These are phyloP conservation scores for Fomitopsis betulina DNA, from an alignment of 1,284 basidiomycete species.

Conservation along the genomic window DNA sequence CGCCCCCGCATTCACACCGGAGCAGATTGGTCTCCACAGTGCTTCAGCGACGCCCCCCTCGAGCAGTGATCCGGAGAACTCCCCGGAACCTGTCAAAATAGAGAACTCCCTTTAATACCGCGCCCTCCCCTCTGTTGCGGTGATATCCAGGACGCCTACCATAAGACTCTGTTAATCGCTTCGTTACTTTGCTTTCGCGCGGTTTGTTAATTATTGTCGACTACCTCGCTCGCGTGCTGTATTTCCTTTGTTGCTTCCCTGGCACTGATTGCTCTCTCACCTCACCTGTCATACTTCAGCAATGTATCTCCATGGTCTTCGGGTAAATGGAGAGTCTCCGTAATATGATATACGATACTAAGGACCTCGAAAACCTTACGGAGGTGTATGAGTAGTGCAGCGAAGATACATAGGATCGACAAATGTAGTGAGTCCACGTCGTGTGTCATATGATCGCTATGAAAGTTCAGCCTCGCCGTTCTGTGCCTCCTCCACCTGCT, in stretches of 20 bases:
- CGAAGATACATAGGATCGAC: conserved; percentile 12
- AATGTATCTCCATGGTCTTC: conserved; percentile 17
- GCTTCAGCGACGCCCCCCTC: conserved; percentile 41
- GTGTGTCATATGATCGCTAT: conserved; percentile 13
- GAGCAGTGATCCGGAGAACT: conserved; percentile 50
- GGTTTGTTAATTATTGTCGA: conserved; percentile 25
- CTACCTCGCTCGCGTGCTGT: conserved; percentile 19
- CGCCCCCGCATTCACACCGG: conserved; percentile 56
- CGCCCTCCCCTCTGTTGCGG: conserved; percentile 8
- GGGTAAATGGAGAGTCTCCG: not conserved
- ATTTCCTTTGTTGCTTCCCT: conserved; percentile 18
- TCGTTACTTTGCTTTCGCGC: conserved; percentile 18
- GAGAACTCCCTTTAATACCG: conserved; percentile 27
- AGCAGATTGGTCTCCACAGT: conserved; percentile 54
- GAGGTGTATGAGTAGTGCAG: conserved; percentile 13
- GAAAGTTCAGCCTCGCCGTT: conserved; percentile 25
- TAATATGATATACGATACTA: not conserved
- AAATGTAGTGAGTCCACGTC: conserved; percentile 15
- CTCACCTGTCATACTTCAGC: conserved; percentile 14
- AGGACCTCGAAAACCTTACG: not conserved
- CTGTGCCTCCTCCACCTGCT: conserved; percentile 38
- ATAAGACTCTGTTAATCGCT: conserved; percentile 15
- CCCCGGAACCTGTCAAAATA: conserved; percentile 42
- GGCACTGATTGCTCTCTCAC: conserved; percentile 9
- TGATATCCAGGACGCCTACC: conserved; percentile 19